Evolutionary conservation across 345 rosid species (phyloP), one percentile per base, ranked within the genome.

Genomic region (Carallia pectinifolia): DNA sequence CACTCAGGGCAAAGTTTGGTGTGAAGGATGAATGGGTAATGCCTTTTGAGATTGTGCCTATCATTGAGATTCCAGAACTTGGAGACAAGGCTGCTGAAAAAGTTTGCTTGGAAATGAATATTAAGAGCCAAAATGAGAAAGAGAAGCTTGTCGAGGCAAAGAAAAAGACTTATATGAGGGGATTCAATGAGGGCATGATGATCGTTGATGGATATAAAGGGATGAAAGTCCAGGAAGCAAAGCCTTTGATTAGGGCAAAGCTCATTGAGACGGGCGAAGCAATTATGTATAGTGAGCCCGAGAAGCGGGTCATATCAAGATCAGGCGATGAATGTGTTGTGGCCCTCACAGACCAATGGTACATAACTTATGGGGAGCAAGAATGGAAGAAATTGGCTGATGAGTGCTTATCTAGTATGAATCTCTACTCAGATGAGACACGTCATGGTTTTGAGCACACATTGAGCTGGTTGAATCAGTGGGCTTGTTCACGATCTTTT

Each of bases 321-420:
- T 94, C 98, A 0, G 98, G 98, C 56, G 97, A 94, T 83, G 97
- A 94, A 69, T 94, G 98, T 78, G 98, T 94, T 58, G 98, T 91
- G 66, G 98, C 98, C 68, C 94, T 91, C 56, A 94, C 98, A 9
- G 98, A 94, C 71, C 98, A 94, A 78, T 94, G 98, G 98, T 94
- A 91, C 81, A 80, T 94, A 74, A 91, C 85, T 0, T 94, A 94
- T 59, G 97, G 97, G 29, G 98, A 91, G 74, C 29, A 81, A 72
- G 96, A 88, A 70, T 94, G 98, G 98, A 82, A 78, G 80, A 75
- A 79, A 64, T 38, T 88, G 67, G 86, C 95, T 7, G 93, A 88
- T 76, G 97, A 94, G 37, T 91, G 98, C 81, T 82, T 94, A 36
- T 76, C 89, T 40, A 81, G 61, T 58, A 94, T 91, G 97, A 90